Percentiles rank a stretch among this genome's conserved stretches.
phyloP scores from a whole-genome alignment of 345 rosid species.

The Punica granatum region DNA sequence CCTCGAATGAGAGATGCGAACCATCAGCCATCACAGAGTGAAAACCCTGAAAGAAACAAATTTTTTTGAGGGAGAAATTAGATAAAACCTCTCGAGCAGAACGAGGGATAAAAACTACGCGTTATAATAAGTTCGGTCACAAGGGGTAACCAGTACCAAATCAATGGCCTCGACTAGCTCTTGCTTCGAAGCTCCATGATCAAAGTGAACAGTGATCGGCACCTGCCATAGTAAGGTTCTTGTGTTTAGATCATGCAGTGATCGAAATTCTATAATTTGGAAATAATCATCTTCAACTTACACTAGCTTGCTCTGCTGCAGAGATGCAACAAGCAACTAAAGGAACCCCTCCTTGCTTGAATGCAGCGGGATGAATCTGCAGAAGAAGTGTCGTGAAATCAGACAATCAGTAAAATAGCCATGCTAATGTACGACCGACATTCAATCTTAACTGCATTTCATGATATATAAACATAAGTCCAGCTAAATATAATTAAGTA shows the following conservation, averaged over 20 bases:
- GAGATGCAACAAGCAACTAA: conserved; percentile 80
- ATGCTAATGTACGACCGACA: background rate
- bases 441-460: background rate
- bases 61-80: background rate
- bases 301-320: conserved; percentile 79
- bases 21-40: conserved; percentile 96
- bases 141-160: conserved; percentile 37
- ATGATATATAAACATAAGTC: background rate
- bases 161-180: conserved; percentile 78
- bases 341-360: conserved; percentile 76
- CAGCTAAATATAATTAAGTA: background rate
- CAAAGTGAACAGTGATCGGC: conserved; percentile 88
- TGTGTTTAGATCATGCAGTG: background rate
- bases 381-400: background rate
- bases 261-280: too few species aligned
- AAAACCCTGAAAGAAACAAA: conserved; percentile 53
- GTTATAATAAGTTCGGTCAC: background rate
- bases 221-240: conserved; percentile 44
- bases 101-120: background rate
- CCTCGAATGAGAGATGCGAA: conserved; percentile 76
- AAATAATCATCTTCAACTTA: conserved; percentile 26
- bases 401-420: background rate
- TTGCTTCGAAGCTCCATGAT: conserved; percentile 78
- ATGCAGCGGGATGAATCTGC: conserved; percentile 89
- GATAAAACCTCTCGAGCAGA: background rate